Evolutionary conservation across 768 basidiomycete genomes (phyloP).

Genomic region (Leccinellum rugosiceps): DNA sequence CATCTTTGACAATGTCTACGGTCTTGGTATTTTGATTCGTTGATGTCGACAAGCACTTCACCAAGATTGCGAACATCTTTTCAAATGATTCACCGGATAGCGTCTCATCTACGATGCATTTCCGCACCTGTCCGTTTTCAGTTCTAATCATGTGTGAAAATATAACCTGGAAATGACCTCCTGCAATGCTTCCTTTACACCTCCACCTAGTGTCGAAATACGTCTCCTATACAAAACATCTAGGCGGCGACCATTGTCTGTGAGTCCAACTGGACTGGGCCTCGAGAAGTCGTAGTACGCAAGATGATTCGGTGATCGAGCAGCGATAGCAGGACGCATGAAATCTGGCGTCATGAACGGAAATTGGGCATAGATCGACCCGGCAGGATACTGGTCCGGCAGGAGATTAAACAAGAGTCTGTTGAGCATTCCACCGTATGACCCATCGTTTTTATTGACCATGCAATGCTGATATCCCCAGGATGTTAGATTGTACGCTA

Average conservation of each 20-base stretch:
- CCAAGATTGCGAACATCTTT: slow-evolving; percentile 5
- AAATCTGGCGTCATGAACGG: slow-evolving; percentile 66
- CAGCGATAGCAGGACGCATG: slow-evolving; percentile 41
- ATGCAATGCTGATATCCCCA: slow-evolving; percentile 80
- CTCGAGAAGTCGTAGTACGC: slow-evolving; percentile 57
- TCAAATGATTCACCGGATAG: slow-evolving; percentile 9
- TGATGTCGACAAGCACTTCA: slow-evolving; percentile 12
- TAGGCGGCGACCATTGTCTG: neutral
- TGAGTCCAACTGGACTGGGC: slow-evolving; percentile 31
- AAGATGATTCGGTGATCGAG: slow-evolving; percentile 30
- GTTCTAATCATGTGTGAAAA: neutral
- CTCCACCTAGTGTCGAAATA: slow-evolving; percentile 15
- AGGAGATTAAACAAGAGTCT: slow-evolving; percentile 73
- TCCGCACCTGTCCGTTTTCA: slow-evolving; percentile 5
- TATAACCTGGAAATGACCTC: slow-evolving; percentile 11
- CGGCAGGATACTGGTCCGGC: slow-evolving; percentile 62
- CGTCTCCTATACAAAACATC: slow-evolving; percentile 15
- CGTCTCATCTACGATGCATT: slow-evolving; percentile 13
- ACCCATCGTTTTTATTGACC: slow-evolving; percentile 59
- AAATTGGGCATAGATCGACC: slow-evolving; percentile 73
- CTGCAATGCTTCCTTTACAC: neutral
- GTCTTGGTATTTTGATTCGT: slow-evolving; percentile 14
- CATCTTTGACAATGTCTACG: slow-evolving; percentile 67
- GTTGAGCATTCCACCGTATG: slow-evolving; percentile 71
- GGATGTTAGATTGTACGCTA: slow-evolving; percentile 69